Evolutionary conservation across 2,329 filamentous ascomycete genomes (phyloP).

Genomic region (Exophiala lecanii-corni): DNA sequence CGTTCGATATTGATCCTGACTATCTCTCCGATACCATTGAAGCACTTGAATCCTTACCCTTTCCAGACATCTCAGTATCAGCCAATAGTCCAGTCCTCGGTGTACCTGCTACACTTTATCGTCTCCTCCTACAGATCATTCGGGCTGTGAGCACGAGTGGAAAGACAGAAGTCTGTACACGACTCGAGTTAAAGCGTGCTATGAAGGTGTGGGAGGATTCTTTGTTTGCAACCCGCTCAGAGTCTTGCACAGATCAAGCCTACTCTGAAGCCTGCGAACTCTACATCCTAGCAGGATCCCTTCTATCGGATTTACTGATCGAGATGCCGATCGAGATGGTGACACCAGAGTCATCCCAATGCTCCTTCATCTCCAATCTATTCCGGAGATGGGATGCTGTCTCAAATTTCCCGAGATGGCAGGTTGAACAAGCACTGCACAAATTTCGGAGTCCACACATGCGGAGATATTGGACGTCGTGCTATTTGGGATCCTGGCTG

Average conservation of each 20-base stretch:
- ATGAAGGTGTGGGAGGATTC: constrained; percentile 5
- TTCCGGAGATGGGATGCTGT: too few species aligned
- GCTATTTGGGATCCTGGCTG: constrained; percentile 2
- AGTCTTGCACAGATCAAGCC: neutral
- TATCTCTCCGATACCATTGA: neutral
- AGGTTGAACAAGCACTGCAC: neutral
- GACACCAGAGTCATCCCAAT: neutral
- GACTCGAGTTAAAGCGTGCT: neutral
- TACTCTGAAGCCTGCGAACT: neutral
- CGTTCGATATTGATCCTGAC: neutral
- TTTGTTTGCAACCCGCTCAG: neutral
- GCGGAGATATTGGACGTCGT: neutral
- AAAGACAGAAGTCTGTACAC: neutral
- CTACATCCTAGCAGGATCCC: constrained; percentile 4
- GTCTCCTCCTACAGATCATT: neutral
- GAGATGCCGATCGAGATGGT: neutral
- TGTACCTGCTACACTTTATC: neutral
- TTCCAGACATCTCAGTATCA: neutral
- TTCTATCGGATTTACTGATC: constrained; percentile 2
- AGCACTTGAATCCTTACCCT: neutral
- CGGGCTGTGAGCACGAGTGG: neutral
- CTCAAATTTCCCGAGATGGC: neutral
- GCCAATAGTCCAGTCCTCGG: constrained; percentile 6
- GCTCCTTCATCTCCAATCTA: neutral
- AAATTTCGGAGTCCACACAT: constrained; percentile 1